These are phyloP conservation scores for Recurvomyces mirabilis DNA, from an alignment of 495 filamentous ascomycete species.

Conservation along the genomic window DNA sequence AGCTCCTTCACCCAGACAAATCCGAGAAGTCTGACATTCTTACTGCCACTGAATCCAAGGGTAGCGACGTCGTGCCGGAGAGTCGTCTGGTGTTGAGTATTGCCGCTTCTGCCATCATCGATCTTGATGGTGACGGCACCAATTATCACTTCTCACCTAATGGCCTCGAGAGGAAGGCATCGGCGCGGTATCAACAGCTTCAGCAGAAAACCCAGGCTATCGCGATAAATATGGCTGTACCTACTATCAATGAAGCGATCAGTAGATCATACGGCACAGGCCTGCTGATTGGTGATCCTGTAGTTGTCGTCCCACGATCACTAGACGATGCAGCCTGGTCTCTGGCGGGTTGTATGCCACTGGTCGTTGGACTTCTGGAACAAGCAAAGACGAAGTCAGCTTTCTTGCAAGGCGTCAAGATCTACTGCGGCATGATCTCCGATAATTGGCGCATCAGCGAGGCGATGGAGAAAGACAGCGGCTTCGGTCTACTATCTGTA, in stretches of 20 bases:
- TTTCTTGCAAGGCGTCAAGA: conserved; percentile 65
- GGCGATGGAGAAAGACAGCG: conserved; percentile 92
- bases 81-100: conserved; percentile 74
- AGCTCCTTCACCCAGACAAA: conserved; percentile 80
- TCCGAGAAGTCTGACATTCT: conserved; percentile 89
- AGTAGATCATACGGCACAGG: conserved; percentile 65
- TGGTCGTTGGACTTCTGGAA: conserved; percentile 74
- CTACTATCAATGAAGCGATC: conserved; percentile 81
- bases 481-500: conserved; percentile 75
- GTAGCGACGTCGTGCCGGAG: conserved; percentile 70
- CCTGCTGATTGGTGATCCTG: conserved; percentile 73
- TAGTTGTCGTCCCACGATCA: conserved; percentile 63
- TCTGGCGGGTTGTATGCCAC: conserved; percentile 72
- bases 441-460: conserved; percentile 96
- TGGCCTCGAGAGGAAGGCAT: conserved; percentile 53
- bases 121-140: conserved; percentile 57
- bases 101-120: conserved; percentile 61
- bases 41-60: conserved; percentile 71
- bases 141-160: conserved; percentile 64
- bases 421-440: conserved; percentile 71
- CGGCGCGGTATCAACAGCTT: conserved; percentile 11
- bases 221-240: conserved; percentile 77
- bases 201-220: conserved; percentile 66
- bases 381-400: conserved; percentile 54
- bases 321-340: conserved; percentile 91